Evolutionary conservation across 495 filamentous ascomycete species (phyloP).

Genomic region (Penicillium canariense): DNA sequence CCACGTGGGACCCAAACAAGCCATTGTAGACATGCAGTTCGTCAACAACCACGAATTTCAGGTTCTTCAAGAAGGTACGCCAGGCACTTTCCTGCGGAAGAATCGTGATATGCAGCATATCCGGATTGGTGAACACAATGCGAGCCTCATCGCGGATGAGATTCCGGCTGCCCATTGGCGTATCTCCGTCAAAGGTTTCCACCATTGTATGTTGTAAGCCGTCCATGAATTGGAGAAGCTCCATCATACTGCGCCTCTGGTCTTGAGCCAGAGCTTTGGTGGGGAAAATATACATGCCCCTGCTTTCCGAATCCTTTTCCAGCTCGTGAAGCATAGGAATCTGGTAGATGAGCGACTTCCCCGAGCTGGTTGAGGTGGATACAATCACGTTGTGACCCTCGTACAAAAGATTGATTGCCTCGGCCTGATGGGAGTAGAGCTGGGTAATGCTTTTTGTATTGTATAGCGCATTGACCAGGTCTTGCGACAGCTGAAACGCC

Average conservation of each 20-base stretch:
- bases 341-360: slow-evolving; percentile 96
- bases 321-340: slow-evolving; percentile 87
- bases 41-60: slow-evolving; percentile 86
- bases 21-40: slow-evolving; percentile 97
- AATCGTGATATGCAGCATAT: slow-evolving; percentile 96
- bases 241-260: slow-evolving; percentile 83
- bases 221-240: slow-evolving; percentile 76
- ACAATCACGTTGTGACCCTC: slow-evolving; percentile 86
- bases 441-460: slow-evolving; percentile 81
- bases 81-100: slow-evolving; percentile 88
- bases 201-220: slow-evolving; percentile 72
- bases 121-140: slow-evolving; percentile 97
- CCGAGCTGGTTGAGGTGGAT: slow-evolving; percentile 91
- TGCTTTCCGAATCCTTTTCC: slow-evolving; percentile 69
- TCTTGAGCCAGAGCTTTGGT: slow-evolving; percentile 98
- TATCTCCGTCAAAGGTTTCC: slow-evolving; percentile 96
- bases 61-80: slow-evolving; percentile 82
- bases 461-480: slow-evolving; percentile 90
- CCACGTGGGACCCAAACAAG: slow-evolving; percentile 88
- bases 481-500: slow-evolving; percentile 81
- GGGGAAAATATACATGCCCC: slow-evolving; percentile 97
- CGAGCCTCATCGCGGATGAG: slow-evolving; percentile 81
- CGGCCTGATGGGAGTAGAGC: slow-evolving; percentile 91
- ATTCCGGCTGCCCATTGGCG: slow-evolving; percentile 74
- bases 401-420: slow-evolving; percentile 89